Conservation (phyloP, 768 basidiomycete genomes). For the Astraeus odoratus region DNA sequence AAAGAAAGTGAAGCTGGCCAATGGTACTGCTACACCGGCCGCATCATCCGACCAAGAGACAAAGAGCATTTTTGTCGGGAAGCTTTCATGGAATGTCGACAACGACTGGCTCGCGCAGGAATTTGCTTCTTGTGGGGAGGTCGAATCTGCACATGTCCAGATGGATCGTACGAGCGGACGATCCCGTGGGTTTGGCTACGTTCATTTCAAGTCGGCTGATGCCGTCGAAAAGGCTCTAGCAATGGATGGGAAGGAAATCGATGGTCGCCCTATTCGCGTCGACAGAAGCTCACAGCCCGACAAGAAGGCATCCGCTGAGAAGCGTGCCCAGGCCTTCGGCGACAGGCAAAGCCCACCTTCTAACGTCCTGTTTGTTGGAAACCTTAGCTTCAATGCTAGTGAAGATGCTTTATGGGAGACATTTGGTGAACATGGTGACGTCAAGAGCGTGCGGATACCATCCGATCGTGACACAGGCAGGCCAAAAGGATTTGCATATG, state of each 20-base stretch:
- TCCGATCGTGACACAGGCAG: conserved; percentile 88
- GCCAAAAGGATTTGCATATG: conserved; percentile 95
- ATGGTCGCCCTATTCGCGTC: conserved; percentile 83
- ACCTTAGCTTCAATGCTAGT: conserved; percentile 70
- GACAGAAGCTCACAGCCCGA: conserved; percentile 68
- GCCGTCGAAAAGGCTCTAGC: conserved; percentile 77
- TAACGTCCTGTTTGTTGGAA: conserved; percentile 82
- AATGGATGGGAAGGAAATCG: conserved; percentile 83
- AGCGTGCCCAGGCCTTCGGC: conserved; percentile 69
- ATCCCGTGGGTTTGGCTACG: conserved; percentile 82
- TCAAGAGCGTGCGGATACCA: conserved; percentile 84
- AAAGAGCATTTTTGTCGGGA: conserved; percentile 84
- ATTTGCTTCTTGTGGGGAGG: conserved; percentile 84
- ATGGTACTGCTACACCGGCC: conserved; percentile 35
- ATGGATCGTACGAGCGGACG: conserved; percentile 75
- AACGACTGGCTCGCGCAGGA: conserved; percentile 91
- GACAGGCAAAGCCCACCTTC: conserved; percentile 65
- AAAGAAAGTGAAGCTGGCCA: conserved; percentile 79
- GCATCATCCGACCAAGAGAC: conserved; percentile 37
- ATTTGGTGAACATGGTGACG: conserved; percentile 80
- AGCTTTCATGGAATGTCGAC: conserved; percentile 94
- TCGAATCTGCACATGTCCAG: conserved; percentile 84
- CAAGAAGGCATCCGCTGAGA: conserved; percentile 50
- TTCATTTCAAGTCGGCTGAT: conserved; percentile 62
- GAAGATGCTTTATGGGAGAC: conserved; percentile 87